These are phyloP conservation scores for Monilinia aucupariae DNA, from an alignment of 2,329 filamentous ascomycete genomes.

Conservation along the genomic window DNA sequence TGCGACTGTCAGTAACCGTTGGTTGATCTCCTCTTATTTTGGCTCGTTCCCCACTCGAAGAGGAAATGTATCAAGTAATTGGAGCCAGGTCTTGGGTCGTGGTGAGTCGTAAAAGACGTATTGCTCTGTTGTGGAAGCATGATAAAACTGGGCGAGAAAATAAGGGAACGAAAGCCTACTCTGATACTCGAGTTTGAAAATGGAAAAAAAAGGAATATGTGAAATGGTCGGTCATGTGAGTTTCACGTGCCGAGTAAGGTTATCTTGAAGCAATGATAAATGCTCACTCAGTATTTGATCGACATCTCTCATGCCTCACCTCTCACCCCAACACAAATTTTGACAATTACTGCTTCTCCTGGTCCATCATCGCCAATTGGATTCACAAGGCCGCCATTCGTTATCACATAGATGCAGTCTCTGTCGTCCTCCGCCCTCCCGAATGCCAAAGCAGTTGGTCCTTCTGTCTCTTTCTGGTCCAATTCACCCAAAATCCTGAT, in stretches of 20 bases:
- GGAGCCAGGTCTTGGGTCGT: neutral
- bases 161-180: neutral
- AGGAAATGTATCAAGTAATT: neutral
- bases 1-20: too few relatives aligned
- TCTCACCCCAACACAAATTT: neutral
- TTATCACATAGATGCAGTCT: constrained; percentile 10
- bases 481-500: neutral
- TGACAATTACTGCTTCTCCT: neutral
- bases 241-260: neutral
- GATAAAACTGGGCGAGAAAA: neutral
- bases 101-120: neutral
- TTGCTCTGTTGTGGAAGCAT: neutral
- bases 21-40: neutral
- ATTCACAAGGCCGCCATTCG: constrained; percentile 5
- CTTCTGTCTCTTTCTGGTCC: constrained; percentile 1
- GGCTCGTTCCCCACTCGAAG: neutral
- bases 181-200: neutral
- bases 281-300: neutral
- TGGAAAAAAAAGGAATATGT: neutral
- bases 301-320: neutral
- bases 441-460: constrained; percentile 5
- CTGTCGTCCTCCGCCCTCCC: neutral
- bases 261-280: neutral
- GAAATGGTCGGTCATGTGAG: neutral
- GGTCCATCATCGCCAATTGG: neutral